phyloP scores from a whole-genome alignment of 2,329 filamentous ascomycete species.

The Tolypocladium paradoxum region DNA sequence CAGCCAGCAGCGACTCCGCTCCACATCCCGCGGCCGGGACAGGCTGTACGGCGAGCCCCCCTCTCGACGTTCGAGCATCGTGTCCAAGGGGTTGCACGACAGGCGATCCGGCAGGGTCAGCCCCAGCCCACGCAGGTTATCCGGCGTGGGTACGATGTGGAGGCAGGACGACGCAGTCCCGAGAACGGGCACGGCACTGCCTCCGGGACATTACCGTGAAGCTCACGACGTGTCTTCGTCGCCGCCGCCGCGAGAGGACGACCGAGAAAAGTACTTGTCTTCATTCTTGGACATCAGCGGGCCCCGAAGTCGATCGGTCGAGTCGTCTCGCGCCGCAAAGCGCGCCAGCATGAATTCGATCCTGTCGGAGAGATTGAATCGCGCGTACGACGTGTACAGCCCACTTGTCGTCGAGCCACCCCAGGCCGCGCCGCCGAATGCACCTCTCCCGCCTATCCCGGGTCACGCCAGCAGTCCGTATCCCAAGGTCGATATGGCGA shows the following conservation, averaged over 20 bases:
- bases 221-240: neutral
- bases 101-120: slow-evolving; percentile 16
- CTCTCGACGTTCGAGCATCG: slow-evolving; percentile 13
- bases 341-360: slow-evolving; percentile 17
- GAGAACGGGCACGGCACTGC: neutral
- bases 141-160: slow-evolving; percentile 20
- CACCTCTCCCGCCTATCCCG: slow-evolving; percentile 21
- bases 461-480: slow-evolving; percentile 11
- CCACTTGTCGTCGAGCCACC: slow-evolving; percentile 7
- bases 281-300: slow-evolving; percentile 3
- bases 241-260: neutral
- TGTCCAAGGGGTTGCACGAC: slow-evolving; percentile 3
- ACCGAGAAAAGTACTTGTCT: neutral
- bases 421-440: slow-evolving; percentile 15
- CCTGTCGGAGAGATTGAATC: slow-evolving; percentile 14
- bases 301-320: slow-evolving; percentile 3
- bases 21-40: slow-evolving; percentile 2
- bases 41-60: neutral
- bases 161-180: slow-evolving; percentile 9
- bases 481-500: slow-evolving; percentile 10
- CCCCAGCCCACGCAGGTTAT: slow-evolving; percentile 1
- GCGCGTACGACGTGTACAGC: slow-evolving; percentile 9
- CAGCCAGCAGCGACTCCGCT: neutral
- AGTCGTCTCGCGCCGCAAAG: slow-evolving; percentile 10
- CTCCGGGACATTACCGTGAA: neutral